Conservation (phyloP, 257 asterid species). For the Penstemon barbatus region DNA sequence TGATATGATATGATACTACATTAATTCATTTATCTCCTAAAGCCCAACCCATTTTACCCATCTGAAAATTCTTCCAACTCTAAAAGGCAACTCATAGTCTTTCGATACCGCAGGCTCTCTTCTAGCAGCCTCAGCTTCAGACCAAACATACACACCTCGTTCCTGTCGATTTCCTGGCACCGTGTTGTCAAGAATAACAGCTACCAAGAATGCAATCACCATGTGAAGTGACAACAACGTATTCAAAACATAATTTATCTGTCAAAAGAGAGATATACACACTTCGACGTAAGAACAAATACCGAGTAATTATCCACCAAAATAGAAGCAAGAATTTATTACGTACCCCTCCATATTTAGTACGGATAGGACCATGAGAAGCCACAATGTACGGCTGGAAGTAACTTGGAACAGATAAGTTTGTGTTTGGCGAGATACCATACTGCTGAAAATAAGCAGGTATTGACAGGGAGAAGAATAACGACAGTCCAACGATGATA, state of each 20-base stretch:
- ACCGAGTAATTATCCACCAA: not conserved
- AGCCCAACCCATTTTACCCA: constrained; percentile 99
- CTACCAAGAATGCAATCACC: constrained; percentile 86
- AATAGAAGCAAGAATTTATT: not conserved
- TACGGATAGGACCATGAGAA: constrained; percentile 88
- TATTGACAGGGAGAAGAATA: constrained; percentile 79
- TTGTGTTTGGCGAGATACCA: constrained; percentile 73
- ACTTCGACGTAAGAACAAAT: constrained; percentile 7
- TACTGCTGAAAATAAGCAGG: constrained; percentile 97
- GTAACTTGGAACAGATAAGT: constrained; percentile 77
- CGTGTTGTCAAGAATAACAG: constrained; percentile 81
- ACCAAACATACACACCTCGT: constrained; percentile 92
- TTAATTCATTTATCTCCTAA: constrained; percentile 25
- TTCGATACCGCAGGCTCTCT: constrained; percentile 85
- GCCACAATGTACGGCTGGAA: constrained; percentile 83
- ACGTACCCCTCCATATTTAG: constrained; percentile 72
- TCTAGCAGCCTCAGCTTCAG: constrained; percentile 86
- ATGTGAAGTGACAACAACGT: constrained; percentile 85
- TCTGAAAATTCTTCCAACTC: constrained; percentile 79
- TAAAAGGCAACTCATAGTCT: constrained; percentile 81
- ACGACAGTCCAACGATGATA: constrained; percentile 84
- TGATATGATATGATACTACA: no score
- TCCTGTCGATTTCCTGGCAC: constrained; percentile 93
- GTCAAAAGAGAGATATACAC: constrained; percentile 30
- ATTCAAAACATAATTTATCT: constrained; percentile 80